Evolutionary conservation across 148 eudicot genomes (phyloP).

Genomic region (Nyssa sinensis): DNA sequence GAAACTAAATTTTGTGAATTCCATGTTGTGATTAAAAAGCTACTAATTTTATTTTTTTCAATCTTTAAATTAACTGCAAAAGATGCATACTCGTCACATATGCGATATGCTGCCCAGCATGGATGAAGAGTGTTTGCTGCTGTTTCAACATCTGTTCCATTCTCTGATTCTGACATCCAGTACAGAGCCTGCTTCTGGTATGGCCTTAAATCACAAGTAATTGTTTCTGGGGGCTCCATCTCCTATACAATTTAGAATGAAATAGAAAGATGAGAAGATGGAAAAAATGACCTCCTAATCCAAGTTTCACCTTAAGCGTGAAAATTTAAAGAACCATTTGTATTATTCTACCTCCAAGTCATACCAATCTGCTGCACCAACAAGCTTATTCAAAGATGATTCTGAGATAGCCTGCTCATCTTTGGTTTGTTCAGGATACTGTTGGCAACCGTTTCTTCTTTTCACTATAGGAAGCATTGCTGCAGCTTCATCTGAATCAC

Average conservation of each 20-base stretch:
- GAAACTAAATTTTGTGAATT: background rate
- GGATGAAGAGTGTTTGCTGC: conserved; percentile 68
- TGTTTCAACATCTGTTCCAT: conserved; percentile 43
- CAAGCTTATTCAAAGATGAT: conserved; percentile 60
- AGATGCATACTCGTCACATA: conserved; percentile 50
- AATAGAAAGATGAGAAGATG: background rate
- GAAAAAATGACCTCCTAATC: background rate
- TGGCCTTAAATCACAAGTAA: conserved; percentile 57
- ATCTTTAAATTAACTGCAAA: background rate
- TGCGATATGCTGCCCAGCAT: conserved; percentile 62
- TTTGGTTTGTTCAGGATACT: conserved; percentile 25
- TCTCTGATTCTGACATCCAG: conserved; percentile 62
- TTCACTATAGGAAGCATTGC: conserved; percentile 33
- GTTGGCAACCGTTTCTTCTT: conserved; percentile 31
- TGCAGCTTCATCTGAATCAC: conserved; percentile 21
- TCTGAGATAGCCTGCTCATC: conserved; percentile 57
- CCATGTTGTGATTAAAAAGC: background rate
- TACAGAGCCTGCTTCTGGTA: conserved; percentile 77
- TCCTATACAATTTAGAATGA: conserved; percentile 42
- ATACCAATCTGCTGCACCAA: conserved; percentile 58
- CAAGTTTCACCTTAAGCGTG: background rate
- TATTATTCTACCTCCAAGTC: conserved; percentile 47
- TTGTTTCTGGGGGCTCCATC: conserved; percentile 60
- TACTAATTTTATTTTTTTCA: background rate
- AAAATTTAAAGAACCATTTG: background rate